Evolutionary conservation across 257 asterid genomes (phyloP).

Genomic region (Datura wrightii): DNA sequence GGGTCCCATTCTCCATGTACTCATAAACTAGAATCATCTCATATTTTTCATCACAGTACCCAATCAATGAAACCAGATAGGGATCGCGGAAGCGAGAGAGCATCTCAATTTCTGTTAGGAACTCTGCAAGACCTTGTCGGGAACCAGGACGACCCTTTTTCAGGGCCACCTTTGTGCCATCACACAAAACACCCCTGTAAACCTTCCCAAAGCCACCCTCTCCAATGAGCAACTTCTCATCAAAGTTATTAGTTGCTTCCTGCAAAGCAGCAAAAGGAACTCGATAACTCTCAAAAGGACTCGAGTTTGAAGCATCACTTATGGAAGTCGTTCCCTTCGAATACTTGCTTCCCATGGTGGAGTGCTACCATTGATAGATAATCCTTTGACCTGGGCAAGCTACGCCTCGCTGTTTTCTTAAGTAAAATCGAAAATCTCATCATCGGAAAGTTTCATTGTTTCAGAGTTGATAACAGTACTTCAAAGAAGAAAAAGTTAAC

Average conservation of each 20-base stretch:
- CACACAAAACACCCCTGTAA: not conserved
- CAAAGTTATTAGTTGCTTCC: conserved; percentile 23
- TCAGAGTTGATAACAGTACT: too few species aligned
- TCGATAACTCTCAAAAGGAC: not conserved
- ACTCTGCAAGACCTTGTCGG: not conserved
- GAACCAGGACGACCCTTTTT: not conserved
- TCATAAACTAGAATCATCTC: not conserved
- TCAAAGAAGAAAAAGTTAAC: too few species aligned
- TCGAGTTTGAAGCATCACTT: not conserved
- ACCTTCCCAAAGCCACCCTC: not conserved
- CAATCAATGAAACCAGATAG: not conserved
- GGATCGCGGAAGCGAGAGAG: not conserved
- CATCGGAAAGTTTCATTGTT: too few species aligned
- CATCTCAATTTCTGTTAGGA: conserved; percentile 12
- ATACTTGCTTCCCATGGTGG: not conserved
- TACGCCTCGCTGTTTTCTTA: too few species aligned
- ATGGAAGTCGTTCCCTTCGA: not conserved
- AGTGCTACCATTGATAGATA: not conserved
- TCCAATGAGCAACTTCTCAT: not conserved
- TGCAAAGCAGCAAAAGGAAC: not conserved
- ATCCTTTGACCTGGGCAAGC: not conserved
- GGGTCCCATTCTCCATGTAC: not conserved
- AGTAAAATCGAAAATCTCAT: too few species aligned
- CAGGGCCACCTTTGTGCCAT: not conserved
- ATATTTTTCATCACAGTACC: not conserved